Conservation (phyloP, 2,329 filamentous ascomycete genomes). For the Cytospora chrysosperma region DNA sequence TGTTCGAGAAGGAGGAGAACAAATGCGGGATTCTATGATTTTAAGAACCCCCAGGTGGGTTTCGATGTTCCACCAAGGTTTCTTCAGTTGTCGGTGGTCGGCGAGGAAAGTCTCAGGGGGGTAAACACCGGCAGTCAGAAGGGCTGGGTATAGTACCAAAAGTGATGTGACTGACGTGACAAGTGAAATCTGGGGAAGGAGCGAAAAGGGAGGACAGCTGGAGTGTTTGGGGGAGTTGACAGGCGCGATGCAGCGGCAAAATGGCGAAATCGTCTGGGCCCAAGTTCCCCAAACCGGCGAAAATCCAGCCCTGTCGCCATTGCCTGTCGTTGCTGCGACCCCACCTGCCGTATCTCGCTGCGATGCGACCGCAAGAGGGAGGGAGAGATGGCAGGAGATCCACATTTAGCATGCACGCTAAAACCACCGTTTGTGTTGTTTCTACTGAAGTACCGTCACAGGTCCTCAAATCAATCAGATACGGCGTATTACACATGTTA, state of each 20-base stretch:
- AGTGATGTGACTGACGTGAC: background rate
- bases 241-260: constrained; percentile 24
- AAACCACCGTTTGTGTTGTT: background rate
- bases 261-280: constrained; percentile 22
- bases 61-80: background rate
- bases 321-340: background rate
- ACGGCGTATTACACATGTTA: background rate
- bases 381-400: background rate
- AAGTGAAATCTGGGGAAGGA: background rate
- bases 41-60: background rate
- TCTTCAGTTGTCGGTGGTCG: constrained; percentile 6
- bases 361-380: background rate
- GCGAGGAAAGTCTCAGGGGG: background rate
- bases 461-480: background rate
- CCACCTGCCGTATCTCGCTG: background rate
- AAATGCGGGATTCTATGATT: background rate
- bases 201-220: background rate
- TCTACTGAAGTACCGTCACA: background rate
- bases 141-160: background rate
- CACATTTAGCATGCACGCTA: background rate
- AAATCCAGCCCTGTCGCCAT: background rate
- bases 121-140: constrained; percentile 4
- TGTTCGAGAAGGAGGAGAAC: background rate
- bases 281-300: background rate
- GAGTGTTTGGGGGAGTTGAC: background rate